Conservation (phyloP, 768 basidiomycete species). For the Sarcodon sp. region DNA sequence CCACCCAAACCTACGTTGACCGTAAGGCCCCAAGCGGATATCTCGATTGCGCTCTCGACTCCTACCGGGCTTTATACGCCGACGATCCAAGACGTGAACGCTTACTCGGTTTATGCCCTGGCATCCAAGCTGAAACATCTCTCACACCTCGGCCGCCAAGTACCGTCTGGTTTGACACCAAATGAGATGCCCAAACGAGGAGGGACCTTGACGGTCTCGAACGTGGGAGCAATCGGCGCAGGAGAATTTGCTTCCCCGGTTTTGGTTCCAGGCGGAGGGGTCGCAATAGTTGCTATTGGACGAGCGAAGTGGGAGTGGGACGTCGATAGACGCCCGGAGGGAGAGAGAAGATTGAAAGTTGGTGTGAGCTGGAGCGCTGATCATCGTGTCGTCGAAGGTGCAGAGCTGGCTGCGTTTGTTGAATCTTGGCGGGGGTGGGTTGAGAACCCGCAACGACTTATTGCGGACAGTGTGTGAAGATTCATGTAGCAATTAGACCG, state of each 20-base stretch:
- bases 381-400: slow-evolving; percentile 81
- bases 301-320: slow-evolving; percentile 71
- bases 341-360: slow-evolving; percentile 43
- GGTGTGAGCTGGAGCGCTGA: slow-evolving; percentile 79
- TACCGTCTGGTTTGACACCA: slow-evolving; percentile 48
- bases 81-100: slow-evolving; percentile 43
- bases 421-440: slow-evolving; percentile 77
- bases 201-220: slow-evolving; percentile 71
- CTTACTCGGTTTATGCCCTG: slow-evolving; percentile 43
- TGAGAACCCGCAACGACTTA: slow-evolving; percentile 58
- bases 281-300: slow-evolving; percentile 77
- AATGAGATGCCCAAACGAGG: slow-evolving; percentile 65
- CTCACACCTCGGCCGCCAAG: slow-evolving; percentile 51
- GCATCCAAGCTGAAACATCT: slow-evolving; percentile 50
- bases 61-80: slow-evolving; percentile 80
- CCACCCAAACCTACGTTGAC: slow-evolving; percentile 51
- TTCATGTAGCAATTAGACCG: too few species aligned
- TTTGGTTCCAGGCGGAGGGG: slow-evolving; percentile 70
- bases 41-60: slow-evolving; percentile 66
- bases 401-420: slow-evolving; percentile 80
- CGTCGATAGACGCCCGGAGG: slow-evolving; percentile 35
- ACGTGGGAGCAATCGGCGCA: slow-evolving; percentile 69
- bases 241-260: slow-evolving; percentile 65
- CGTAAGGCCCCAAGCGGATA: slow-evolving; percentile 63
- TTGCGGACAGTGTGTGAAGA: slow-evolving; percentile 33